Percentiles rank a stretch among this genome's conserved stretches.
phyloP scores from a whole-genome alignment of 768 basidiomycete species.

The Xerocomellus dryophilus region DNA sequence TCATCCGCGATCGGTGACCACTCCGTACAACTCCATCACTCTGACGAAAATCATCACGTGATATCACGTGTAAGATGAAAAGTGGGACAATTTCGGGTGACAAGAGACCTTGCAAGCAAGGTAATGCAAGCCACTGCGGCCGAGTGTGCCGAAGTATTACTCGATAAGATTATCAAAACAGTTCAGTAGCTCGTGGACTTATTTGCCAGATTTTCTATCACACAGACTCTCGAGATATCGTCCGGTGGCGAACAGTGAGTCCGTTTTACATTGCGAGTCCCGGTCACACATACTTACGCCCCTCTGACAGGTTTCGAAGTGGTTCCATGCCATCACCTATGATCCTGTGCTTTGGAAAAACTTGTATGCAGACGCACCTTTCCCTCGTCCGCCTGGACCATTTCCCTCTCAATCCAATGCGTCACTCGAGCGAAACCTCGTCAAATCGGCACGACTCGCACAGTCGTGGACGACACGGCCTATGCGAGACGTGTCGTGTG shows the following conservation, averaged over 20 bases:
- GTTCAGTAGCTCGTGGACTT: too few species aligned
- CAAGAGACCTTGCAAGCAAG: too few species aligned
- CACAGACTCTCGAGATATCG: background rate
- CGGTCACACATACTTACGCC: background rate
- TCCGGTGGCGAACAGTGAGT: slow-evolving; percentile 1
- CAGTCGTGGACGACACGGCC: slow-evolving; percentile 3
- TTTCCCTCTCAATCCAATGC: background rate
- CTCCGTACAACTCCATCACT: too few species aligned
- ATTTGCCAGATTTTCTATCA: background rate
- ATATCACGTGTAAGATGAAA: too few species aligned
- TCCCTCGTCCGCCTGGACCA: slow-evolving; percentile 1
- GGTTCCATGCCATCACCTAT: background rate
- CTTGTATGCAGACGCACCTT: background rate
- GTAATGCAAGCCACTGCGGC: too few species aligned
- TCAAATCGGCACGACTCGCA: background rate
- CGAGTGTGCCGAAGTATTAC: too few species aligned
- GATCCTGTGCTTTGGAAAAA: background rate
- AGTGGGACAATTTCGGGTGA: too few species aligned
- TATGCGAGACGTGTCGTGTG: background rate
- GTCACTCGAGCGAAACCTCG: slow-evolving; percentile 1
- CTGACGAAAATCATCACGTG: too few species aligned
- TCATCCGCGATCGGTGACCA: too few species aligned
- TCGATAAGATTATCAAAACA: too few species aligned
- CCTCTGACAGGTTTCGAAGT: background rate
- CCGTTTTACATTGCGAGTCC: background rate